Evolutionary conservation across 768 basidiomycete genomes (phyloP).

Genomic region (Hericium erinaceus): DNA sequence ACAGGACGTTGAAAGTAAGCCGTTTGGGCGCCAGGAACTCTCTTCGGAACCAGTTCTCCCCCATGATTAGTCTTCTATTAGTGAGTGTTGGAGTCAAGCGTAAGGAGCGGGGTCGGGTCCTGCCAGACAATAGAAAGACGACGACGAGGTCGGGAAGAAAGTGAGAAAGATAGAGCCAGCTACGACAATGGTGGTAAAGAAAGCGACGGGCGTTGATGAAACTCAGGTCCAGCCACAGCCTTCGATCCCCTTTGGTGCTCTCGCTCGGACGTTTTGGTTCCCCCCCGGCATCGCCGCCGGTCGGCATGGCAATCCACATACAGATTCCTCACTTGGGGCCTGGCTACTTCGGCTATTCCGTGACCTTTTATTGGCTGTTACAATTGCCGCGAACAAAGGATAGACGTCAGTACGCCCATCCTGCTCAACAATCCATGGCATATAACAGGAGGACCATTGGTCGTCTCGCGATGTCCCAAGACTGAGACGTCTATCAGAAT

Average conservation of each 20-base stretch:
- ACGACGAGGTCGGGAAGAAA: constrained; percentile 5
- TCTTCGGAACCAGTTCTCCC: constrained; percentile 61
- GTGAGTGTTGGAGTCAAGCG: constrained; percentile 13
- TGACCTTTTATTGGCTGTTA: no score
- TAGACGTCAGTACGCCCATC: no score
- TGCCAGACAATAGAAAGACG: constrained; percentile 31
- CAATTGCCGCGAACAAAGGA: no score
- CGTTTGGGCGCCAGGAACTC: constrained; percentile 59
- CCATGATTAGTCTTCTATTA: constrained; percentile 34
- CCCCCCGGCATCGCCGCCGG: not conserved
- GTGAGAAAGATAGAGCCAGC: constrained; percentile 15
- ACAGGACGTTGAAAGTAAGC: constrained; percentile 66
- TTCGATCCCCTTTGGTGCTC: not conserved
- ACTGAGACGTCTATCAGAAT: no score
- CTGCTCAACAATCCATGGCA: no score
- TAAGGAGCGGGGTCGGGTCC: constrained; percentile 37
- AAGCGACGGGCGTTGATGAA: constrained; percentile 2
- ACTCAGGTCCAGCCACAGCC: not conserved
- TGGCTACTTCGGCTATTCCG: not conserved
- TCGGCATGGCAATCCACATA: not conserved
- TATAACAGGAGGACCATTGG: no score
- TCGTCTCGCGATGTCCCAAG: no score
- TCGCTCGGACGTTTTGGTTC: not conserved
- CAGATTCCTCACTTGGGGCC: not conserved
- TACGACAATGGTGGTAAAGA: constrained; percentile 12